Base-by-base conservation (phyloP, 1,284 basidiomycete genomes). In the Puccinia coronata region DNA sequence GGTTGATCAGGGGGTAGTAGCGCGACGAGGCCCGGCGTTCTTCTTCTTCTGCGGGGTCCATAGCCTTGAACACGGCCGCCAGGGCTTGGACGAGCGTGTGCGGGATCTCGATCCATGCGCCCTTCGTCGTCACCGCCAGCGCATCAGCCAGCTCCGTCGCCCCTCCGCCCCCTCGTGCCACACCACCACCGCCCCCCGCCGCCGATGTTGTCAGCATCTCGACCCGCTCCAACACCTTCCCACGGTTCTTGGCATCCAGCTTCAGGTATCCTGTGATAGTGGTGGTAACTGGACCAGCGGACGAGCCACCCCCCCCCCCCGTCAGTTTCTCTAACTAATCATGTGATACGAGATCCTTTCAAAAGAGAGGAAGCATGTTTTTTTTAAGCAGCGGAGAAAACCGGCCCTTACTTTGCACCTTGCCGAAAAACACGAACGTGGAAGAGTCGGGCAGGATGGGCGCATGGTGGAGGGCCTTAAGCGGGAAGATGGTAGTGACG, bases 401-500 rank as follows among this genome's bases (percentile, higher is more conserved):
- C n/a, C n/a, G n/a, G n/a, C n/a, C n/a, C 71, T 59, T 3, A 73
- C 71, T 73, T 59, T 41, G 8, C 41, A 73, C 25, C 34, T 73
- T 39, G 3, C 71, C 71, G 1, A 57, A 31, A 28, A 73, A 73
- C 34, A 73, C 36, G n/a, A 73, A 59, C 23, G 57, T n/a, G 16
- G 53, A 59, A 61, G 77, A 80, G 39, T 41, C 36, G 18, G 51
- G 47, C 31, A 70, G 69, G 59, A 80, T 53, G 18, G 79, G 55
- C 2, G 47, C 28, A n/a, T 63, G 36, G n/a, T n/a, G 36, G 23
- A 80, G 28, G 4, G 34, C 55, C n/a, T 61, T 25, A 18, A 49
- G 41, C 20, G 79, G 69, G 36, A 72, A 41, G 14, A 80, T n/a
- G 18, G 20, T 16, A n/a, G 36, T 28, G 31, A 36, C 16, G 41